Evolutionary conservation across 1,139 yeast species (phyloP).

Genomic region (Nakaseomyces nivariensis): DNA sequence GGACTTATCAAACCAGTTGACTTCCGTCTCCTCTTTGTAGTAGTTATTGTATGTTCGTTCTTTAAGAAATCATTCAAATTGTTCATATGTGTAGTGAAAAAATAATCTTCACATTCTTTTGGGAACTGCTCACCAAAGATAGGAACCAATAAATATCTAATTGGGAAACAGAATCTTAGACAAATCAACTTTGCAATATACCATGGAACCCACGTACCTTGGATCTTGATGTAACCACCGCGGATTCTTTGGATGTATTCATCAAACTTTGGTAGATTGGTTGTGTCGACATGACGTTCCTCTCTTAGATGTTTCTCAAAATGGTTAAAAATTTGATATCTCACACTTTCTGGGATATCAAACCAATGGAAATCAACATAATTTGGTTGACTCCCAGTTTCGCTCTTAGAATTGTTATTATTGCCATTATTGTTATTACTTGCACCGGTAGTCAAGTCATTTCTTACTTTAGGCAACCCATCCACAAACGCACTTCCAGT

Average conservation of each 20-base stretch:
- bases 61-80: neutral
- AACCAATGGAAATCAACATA: conserved; percentile 29
- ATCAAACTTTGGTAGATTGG: conserved; percentile 3
- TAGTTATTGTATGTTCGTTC: neutral
- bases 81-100: conserved; percentile 1
- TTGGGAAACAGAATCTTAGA: conserved; percentile 63
- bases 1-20: neutral
- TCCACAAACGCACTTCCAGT: neutral
- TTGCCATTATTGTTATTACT: neutral
- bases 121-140: conserved; percentile 72
- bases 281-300: conserved; percentile 32
- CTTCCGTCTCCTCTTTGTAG: neutral
- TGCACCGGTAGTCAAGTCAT: neutral
- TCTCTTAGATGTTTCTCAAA: conserved; percentile 41
- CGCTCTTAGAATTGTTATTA: too few relatives aligned
- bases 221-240: conserved; percentile 88
- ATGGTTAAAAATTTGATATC: conserved; percentile 44
- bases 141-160: conserved; percentile 69
- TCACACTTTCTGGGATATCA: conserved; percentile 16
- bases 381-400: conserved; percentile 2
- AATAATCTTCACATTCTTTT: conserved; percentile 40
- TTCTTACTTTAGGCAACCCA: neutral
- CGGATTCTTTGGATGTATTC: conserved; percentile 48
- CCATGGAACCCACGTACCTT: conserved; percentile 90
- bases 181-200: conserved; percentile 62